Percentiles rank a stretch among this genome's conserved stretches.
These are phyloP conservation scores for Fermentozyma sake DNA, from an alignment of 1,139 yeast species.

Conservation along the genomic window DNA sequence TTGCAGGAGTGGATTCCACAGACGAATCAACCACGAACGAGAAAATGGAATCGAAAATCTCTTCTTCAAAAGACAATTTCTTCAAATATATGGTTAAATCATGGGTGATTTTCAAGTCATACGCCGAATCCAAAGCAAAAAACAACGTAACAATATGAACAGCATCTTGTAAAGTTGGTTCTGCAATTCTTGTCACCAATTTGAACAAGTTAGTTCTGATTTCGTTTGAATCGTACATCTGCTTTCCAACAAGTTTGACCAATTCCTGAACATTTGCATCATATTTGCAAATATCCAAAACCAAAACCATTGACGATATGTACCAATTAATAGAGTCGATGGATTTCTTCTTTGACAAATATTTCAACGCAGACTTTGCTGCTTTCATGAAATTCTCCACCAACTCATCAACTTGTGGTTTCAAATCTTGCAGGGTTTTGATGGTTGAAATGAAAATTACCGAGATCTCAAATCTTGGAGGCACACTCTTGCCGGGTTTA, in stretches of 20 bases:
- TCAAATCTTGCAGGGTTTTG: constrained; percentile 1
- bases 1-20: constrained; percentile 1
- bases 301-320: constrained; percentile 1
- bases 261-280: constrained; percentile 1
- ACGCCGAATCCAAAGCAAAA: constrained; percentile 13
- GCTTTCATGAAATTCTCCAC: not conserved
- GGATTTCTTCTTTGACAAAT: not conserved
- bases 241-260: constrained; percentile 3
- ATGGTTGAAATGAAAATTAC: constrained; percentile 10
- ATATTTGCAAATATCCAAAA: not conserved
- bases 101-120: constrained; percentile 10
- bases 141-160: constrained; percentile 16
- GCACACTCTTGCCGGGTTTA: constrained; percentile 5
- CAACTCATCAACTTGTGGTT: constrained; percentile 3
- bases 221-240: no score
- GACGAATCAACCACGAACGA: constrained; percentile 8
- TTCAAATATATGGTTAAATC: constrained; percentile 12
- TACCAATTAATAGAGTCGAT: constrained; percentile 2
- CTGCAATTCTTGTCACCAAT: constrained; percentile 19
- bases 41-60: constrained; percentile 7
- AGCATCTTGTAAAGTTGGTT: constrained; percentile 8
- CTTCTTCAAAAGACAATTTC: constrained; percentile 7
- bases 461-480: constrained; percentile 14
- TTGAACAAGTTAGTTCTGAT: no score
- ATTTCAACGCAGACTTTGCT: constrained; percentile 1